Evolutionary conservation across 1,139 yeast genomes (phyloP), one percentile per base, ranked within the genome.

Genomic region (Suhomyces bribrorum): DNA sequence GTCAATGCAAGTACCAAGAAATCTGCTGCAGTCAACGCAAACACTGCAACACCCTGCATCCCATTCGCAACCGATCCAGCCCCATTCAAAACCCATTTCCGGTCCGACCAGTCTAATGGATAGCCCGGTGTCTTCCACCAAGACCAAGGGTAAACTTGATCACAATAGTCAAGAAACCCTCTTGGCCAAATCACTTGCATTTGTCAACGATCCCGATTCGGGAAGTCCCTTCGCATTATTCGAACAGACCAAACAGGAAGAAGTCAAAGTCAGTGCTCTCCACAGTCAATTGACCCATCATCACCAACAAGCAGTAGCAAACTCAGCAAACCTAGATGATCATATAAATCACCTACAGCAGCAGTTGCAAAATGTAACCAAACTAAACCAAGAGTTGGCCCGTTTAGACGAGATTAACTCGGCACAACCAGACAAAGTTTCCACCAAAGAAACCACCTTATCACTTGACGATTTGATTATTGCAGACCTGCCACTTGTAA

Each of bases 401-500:
- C 36, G 43, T 15, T 42, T 66, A 29, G 64, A 63, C 15, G 52
- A 52, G 5, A 30, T 54, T 7, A 66, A 69, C 43, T 44, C 53
- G 4, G 39, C 45, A 6, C 54, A 56, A 23, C 28, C 43, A 2
- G 52, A 52, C 13, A 45, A 48, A 20, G 57, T 70, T 1, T 40
- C 48, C 26, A 46, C 57, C 2, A 45, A 45, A 14, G 33, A 45
- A 2, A 39, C 48, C 1, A 45, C 46, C 6, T 37, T 66, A 17
- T 45, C 48, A 3, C 44, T 70, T 15, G 75, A 69, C 38, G 69
- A 69, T 17, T 45, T 71, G 20, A 57, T 70, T 5, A 56, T 69
- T 4, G 68, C 76, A 1, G 77, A 72, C 40, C 72, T 66, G 62
- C 63, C 65, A 2, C 47, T 69, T 28, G 69, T 69, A 3, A 57